Percentiles rank a stretch among this genome's conserved stretches.
phyloP scores from a whole-genome alignment of 2,329 filamentous ascomycete genomes.

The Berkeleyomyces basicola region DNA sequence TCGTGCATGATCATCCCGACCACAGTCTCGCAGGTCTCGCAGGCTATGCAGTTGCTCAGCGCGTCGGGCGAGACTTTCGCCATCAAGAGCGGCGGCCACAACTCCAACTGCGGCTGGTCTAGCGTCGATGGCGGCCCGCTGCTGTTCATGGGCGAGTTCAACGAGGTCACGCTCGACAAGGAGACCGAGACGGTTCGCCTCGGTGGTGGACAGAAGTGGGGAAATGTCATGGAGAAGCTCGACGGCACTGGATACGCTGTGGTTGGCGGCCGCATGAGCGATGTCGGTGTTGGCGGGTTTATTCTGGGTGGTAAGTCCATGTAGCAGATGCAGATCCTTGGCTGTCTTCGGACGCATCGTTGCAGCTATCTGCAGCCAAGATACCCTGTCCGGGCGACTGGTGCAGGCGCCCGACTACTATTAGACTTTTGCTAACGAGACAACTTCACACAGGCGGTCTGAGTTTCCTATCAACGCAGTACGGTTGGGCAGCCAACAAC shows the following conservation, averaged over 20 bases:
- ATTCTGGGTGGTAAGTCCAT: conserved; percentile 18
- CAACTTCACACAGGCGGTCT: conserved; percentile 5
- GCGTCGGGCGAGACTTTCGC: conserved; percentile 23
- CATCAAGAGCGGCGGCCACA: conserved; percentile 22
- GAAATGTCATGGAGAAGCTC: conserved; percentile 16
- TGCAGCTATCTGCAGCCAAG: neutral
- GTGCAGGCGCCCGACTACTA: neutral
- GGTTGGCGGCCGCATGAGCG: conserved; percentile 26
- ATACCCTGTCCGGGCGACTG: neutral
- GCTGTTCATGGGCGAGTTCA: conserved; percentile 19
- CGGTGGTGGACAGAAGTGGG: conserved; percentile 31
- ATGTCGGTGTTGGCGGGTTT: conserved; percentile 20
- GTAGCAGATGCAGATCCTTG: conserved; percentile 15
- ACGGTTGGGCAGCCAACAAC: conserved; percentile 30
- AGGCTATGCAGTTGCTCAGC: conserved; percentile 14
- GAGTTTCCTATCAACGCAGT: conserved; percentile 18
- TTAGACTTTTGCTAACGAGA: neutral
- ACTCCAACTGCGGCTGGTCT: conserved; percentile 18
- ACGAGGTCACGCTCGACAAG: conserved; percentile 13
- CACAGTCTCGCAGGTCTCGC: conserved; percentile 15
- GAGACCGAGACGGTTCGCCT: conserved; percentile 23
- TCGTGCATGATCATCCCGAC: conserved; percentile 19
- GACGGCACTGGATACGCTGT: conserved; percentile 23
- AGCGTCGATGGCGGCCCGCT: conserved; percentile 16
- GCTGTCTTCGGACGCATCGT: neutral